Conservation (phyloP, 345 rosid genomes). For the Lumnitzera racemosa region DNA sequence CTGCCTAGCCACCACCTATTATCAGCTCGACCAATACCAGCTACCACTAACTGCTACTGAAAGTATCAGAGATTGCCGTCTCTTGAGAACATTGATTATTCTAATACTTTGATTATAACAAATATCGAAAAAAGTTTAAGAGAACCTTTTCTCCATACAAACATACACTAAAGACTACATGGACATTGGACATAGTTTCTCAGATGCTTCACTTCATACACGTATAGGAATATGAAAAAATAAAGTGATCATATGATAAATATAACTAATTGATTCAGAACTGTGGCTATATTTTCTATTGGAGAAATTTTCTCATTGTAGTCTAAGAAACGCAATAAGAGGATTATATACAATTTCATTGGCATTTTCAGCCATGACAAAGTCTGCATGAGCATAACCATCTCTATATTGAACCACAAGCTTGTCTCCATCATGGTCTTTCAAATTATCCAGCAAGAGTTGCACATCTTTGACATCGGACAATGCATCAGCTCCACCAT, state of each 20-base stretch:
- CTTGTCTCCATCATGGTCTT: conserved; percentile 29
- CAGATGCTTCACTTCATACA: too few species aligned
- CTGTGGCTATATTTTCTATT: background rate
- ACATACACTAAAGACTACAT: too few species aligned
- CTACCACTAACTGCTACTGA: too few species aligned
- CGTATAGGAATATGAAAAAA: background rate
- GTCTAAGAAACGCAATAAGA: conserved; percentile 33
- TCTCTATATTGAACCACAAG: conserved; percentile 20
- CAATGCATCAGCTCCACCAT: conserved; percentile 43
- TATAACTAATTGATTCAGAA: background rate
- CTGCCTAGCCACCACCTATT: too few species aligned
- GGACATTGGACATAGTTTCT: background rate
- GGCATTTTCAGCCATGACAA: conserved; percentile 37
- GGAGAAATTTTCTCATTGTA: conserved; percentile 12
- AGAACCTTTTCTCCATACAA: too few species aligned
- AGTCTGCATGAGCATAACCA: conserved; percentile 42
- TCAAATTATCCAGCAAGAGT: conserved; percentile 25
- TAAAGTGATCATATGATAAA: too few species aligned
- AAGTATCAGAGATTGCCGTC: too few species aligned
- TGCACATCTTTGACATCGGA: conserved; percentile 33
- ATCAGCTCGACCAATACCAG: too few species aligned
- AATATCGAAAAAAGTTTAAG: too few species aligned
- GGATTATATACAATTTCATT: conserved; percentile 38
- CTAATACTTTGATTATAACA: too few species aligned
- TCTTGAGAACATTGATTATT: too few species aligned